A percentile compares a stretch with the other conserved stretches of the same genome.
Evolutionary conservation across 768 basidiomycete genomes (phyloP).

Genomic region (Russula earlei): DNA sequence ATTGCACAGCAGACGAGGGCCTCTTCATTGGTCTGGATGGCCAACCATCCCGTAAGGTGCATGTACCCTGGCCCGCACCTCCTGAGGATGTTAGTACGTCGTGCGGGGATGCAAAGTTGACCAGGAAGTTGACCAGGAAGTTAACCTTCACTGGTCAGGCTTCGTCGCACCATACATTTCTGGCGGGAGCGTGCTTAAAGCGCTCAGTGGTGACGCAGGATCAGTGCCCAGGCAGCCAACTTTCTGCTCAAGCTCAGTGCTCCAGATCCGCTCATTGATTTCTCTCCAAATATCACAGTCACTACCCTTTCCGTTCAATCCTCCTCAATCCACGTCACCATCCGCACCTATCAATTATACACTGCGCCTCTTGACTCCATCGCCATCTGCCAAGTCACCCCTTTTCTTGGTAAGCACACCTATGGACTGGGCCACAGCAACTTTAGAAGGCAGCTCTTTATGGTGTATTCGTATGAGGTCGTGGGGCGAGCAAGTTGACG

Average conservation of each 20-base stretch:
- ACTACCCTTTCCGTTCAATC: conserved; percentile 50
- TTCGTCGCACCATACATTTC: conserved; percentile 74
- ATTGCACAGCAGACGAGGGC: conserved; percentile 46
- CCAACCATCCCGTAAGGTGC: conserved; percentile 37
- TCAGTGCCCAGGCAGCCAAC: conserved; percentile 28
- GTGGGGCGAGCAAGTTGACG: conserved; percentile 79
- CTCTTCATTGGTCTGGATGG: conserved; percentile 54
- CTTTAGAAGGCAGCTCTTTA: conserved; percentile 64
- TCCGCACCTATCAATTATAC: conserved; percentile 32
- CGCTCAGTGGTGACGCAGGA: conserved; percentile 20
- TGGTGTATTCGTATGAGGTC: conserved; percentile 67
- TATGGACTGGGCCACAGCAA: conserved; percentile 53
- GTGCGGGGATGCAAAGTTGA: neutral
- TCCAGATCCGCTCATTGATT: conserved; percentile 65
- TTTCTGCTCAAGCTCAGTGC: conserved; percentile 45
- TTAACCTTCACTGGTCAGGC: conserved; percentile 31
- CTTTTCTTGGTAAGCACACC: conserved; percentile 64
- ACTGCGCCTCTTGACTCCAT: conserved; percentile 56
- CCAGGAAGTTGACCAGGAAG: too few relatives aligned
- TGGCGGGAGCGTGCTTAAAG: conserved; percentile 44
- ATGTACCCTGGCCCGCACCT: conserved; percentile 66
- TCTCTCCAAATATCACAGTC: conserved; percentile 54
- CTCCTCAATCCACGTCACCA: conserved; percentile 27
- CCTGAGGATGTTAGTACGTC: conserved; percentile 68
- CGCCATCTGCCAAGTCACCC: conserved; percentile 43